phyloP scores from a whole-genome alignment of 148 eudicot species.

The Chenopodium album region DNA sequence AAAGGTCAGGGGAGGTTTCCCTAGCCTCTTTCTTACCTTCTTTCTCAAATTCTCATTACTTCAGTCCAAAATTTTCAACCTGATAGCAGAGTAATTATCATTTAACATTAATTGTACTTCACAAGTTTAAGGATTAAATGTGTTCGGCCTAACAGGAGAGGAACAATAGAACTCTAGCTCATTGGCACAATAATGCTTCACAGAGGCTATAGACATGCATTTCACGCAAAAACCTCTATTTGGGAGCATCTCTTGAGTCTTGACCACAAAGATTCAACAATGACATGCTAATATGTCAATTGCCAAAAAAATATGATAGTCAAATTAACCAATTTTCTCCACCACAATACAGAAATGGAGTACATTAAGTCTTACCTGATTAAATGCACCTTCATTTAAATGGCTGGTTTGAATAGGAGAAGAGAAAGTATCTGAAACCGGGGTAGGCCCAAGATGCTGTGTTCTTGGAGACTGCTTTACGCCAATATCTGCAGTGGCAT shows the following conservation, averaged over 20 bases:
- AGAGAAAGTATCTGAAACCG: slow-evolving; percentile 19
- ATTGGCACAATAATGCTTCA: not conserved
- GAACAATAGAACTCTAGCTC: not conserved
- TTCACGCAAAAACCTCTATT: not conserved
- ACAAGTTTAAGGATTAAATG: not conserved
- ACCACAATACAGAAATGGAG: not conserved
- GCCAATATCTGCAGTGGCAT: slow-evolving; percentile 8
- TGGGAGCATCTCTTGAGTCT: not conserved
- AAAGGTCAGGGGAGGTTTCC: not conserved
- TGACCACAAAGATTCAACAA: not conserved
- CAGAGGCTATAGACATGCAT: not conserved
- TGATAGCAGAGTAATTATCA: not conserved
- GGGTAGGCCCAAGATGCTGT: slow-evolving; percentile 16
- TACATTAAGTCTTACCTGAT: slow-evolving; percentile 35
- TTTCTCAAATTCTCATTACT: not conserved
- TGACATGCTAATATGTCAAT: not conserved
- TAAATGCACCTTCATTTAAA: slow-evolving; percentile 26
- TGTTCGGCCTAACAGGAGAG: not conserved
- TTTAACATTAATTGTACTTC: not conserved
- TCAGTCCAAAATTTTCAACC: not conserved
- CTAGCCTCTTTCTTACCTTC: not conserved
- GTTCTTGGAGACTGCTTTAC: slow-evolving; percentile 13
- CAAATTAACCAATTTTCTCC: not conserved
- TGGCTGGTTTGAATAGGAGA: slow-evolving; percentile 27
- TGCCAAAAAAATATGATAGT: not conserved